Evolutionary conservation across 176 grass and related monocot genomes (phyloP).

Genomic region (Oryza officinalis): DNA sequence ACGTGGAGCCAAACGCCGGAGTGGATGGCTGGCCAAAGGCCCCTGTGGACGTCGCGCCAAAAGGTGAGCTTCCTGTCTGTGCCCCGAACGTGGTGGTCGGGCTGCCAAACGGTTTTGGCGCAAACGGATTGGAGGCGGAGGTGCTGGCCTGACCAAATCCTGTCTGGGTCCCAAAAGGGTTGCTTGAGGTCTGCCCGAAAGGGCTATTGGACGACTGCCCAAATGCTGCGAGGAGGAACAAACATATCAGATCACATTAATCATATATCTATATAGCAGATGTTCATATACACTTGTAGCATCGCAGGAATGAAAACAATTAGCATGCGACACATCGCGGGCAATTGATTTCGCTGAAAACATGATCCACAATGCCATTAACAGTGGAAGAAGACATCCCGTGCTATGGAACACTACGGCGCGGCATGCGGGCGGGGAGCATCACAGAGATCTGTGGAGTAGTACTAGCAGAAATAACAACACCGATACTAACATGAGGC

Average conservation of each 20-base stretch:
- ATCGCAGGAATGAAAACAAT: background rate
- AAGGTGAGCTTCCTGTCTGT: constrained; percentile 56
- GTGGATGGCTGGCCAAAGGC: constrained; percentile 62
- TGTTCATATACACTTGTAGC: background rate
- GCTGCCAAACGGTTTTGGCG: constrained; percentile 77
- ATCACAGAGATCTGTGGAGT: background rate
- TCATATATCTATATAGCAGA: background rate
- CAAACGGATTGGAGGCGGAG: constrained; percentile 64
- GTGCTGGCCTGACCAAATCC: constrained; percentile 59
- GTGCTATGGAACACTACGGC: background rate
- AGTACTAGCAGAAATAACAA: background rate
- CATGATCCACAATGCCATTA: background rate
- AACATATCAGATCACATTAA: background rate
- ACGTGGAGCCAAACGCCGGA: constrained; percentile 51
- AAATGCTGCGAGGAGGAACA: constrained; percentile 43
- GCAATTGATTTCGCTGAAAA: background rate
- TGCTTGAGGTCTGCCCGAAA: constrained; percentile 63
- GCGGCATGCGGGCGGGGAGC: background rate
- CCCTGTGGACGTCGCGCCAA: constrained; percentile 56
- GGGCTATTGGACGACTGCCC: constrained; percentile 49
- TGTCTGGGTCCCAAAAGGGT: constrained; percentile 55
- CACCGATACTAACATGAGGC: background rate
- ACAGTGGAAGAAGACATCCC: background rate
- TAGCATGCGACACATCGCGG: background rate
- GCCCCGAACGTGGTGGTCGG: constrained; percentile 52